Evolutionary conservation across 179 eudicot genomes (phyloP), one percentile per base, ranked within the genome.

Genomic region (Carnegiea gigantea): DNA sequence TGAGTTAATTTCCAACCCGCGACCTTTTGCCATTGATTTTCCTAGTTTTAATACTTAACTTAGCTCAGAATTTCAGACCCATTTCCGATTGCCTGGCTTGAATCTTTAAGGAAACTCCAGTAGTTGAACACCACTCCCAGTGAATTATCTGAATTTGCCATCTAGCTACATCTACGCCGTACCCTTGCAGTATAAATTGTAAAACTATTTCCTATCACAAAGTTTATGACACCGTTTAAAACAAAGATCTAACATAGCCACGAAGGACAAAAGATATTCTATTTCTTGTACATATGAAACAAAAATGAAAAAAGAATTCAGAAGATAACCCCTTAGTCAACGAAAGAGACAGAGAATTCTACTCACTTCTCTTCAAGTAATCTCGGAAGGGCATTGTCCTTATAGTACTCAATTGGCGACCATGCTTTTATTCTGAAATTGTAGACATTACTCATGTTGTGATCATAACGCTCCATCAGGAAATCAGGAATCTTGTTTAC

Each of bases 361-460:
- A 88, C 97, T 93, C 83, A 97, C 99, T 90, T 89, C 90, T 95
- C 98, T 89, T 97, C 99, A 84, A 93, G 95, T 48, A 97, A 88
- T 90, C 85, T 92, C 62, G 99, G 98, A 62, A 93, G 95, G 84
- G 95, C 94, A 77, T 90, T 86, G 77, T 93, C 97, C 86, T 82
- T 86, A 77, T 97, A 97, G 86, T 88, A 95, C 70, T 88, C 86
- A 74, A 95, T 81, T 21, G 97, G 84, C 10, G 99, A 86, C 98
- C 95, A 95, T 80, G 99, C 99, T 84, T 93, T 95, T 82, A 97
- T 86, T 88, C 95, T 91, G 92, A 97, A 97, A 91, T 97, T 97
- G 89, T 85, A 85, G 68, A 95, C 93, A 85, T 91, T 93, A 89
- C 90, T 91, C 92, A 93, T 71, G 83, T 95, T 97, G 88, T 87